These are phyloP conservation scores for Opeltia flavorubescens DNA, from an alignment of 495 filamentous ascomycete genomes.

Conservation along the genomic window DNA sequence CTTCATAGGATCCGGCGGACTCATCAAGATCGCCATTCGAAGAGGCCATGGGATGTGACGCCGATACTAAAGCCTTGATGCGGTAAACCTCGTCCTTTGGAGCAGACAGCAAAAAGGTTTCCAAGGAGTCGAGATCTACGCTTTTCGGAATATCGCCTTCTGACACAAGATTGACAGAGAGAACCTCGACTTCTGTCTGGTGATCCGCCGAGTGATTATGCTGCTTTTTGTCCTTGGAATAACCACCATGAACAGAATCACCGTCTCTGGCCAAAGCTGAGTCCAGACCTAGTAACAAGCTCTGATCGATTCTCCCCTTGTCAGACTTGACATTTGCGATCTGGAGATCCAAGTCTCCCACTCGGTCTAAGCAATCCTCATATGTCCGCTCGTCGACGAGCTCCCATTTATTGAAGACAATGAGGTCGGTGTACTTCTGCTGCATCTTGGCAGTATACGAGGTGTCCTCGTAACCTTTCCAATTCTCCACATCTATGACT, in stretches of 20 bases:
- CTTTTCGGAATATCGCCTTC: conserved; percentile 15
- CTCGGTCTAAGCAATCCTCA: conserved; percentile 68
- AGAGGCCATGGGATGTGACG: conserved; percentile 37
- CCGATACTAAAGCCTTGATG: conserved; percentile 76
- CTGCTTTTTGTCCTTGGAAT: neutral
- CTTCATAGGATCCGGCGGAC: conserved; percentile 13
- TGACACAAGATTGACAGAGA: conserved; percentile 55
- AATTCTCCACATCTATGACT: conserved; percentile 95
- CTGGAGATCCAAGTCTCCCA: conserved; percentile 77
- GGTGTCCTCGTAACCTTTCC: conserved; percentile 88
- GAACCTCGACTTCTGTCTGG: conserved; percentile 78
- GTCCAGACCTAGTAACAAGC: conserved; percentile 78
- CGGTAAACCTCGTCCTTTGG: conserved; percentile 89
- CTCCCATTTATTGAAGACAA: conserved; percentile 97
- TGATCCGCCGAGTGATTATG: conserved; percentile 40
- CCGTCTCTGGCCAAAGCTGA: conserved; percentile 50
- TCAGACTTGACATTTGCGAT: conserved; percentile 59
- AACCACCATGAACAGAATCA: conserved; percentile 18
- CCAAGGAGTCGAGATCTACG: conserved; percentile 51
- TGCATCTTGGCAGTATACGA: conserved; percentile 76
- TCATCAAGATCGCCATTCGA: conserved; percentile 37
- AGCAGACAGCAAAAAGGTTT: conserved; percentile 49
- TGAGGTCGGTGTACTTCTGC: conserved; percentile 79
- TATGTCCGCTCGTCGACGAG: conserved; percentile 49
- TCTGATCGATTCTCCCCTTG: conserved; percentile 56